Evolutionary conservation across 2,329 filamentous ascomycete species (phyloP).

Genomic region (Coniochaeta sp.): DNA sequence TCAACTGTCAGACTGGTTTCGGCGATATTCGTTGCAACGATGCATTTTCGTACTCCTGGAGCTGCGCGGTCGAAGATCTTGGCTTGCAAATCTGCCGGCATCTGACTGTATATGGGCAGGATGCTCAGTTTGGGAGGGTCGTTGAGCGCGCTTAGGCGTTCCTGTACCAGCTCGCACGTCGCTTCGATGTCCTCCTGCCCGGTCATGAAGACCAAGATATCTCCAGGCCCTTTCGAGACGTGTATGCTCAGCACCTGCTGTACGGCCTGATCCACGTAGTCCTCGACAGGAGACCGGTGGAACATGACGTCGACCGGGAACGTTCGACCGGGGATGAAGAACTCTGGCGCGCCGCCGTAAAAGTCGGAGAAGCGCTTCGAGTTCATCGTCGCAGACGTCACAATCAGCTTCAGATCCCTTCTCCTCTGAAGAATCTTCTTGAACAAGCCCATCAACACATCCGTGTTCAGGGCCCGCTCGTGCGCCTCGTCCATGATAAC

Average conservation of each 20-base stretch:
- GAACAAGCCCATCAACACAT: constrained; percentile 94
- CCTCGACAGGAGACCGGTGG: constrained; percentile 88
- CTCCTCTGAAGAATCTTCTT: constrained; percentile 91
- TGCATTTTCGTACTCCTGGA: constrained; percentile 90
- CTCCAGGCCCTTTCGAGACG: constrained; percentile 84
- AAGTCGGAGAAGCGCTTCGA: constrained; percentile 93
- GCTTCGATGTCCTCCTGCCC: constrained; percentile 97
- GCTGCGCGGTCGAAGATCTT: constrained; percentile 94
- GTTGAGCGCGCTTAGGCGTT: constrained; percentile 80
- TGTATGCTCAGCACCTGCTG: constrained; percentile 95
- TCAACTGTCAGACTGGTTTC: constrained; percentile 97
- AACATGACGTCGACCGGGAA: constrained; percentile 98
- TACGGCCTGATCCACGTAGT: constrained; percentile 95
- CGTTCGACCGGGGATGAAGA: constrained; percentile 89
- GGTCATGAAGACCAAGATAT: constrained; percentile 99
- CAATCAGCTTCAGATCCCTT: constrained; percentile 89
- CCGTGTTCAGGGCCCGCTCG: constrained; percentile 91
- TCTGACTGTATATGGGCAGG: constrained; percentile 96
- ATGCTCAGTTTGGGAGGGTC: constrained; percentile 94
- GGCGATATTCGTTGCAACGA: constrained; percentile 97
- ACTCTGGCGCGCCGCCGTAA: constrained; percentile 92
- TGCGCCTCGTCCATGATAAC: constrained; percentile 99
- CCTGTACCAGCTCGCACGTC: constrained; percentile 87
- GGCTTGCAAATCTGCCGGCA: constrained; percentile 95
- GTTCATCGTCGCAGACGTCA: constrained; percentile 98